Evolutionary conservation across 805 yeast genomes (phyloP).

Genomic region (Starmerella cellae): DNA sequence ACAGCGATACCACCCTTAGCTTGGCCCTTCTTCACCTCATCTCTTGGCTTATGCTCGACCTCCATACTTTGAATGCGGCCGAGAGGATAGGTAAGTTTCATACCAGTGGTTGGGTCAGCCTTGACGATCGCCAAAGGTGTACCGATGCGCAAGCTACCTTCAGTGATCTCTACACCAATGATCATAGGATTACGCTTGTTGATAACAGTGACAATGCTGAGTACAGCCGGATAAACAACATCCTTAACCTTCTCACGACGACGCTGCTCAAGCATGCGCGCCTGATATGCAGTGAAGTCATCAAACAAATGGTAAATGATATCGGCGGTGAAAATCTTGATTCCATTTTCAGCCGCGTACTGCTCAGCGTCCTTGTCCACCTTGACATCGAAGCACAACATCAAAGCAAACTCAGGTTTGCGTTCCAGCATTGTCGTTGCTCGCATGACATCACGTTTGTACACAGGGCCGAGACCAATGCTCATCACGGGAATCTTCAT

Average conservation of each 20-base stretch:
- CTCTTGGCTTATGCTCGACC: slow-evolving; percentile 80
- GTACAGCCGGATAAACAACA: slow-evolving; percentile 90
- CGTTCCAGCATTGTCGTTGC: slow-evolving; percentile 93
- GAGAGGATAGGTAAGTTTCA: slow-evolving; percentile 49
- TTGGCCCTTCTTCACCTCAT: slow-evolving; percentile 79
- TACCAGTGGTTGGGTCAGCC: slow-evolving; percentile 71
- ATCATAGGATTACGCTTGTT: slow-evolving; percentile 99
- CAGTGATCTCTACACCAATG: slow-evolving; percentile 93
- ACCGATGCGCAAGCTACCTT: slow-evolving; percentile 79
- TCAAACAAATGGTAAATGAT: slow-evolving; percentile 94
- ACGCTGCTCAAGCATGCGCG: slow-evolving; percentile 73
- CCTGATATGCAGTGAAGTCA: slow-evolving; percentile 83
- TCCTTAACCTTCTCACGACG: slow-evolving; percentile 76
- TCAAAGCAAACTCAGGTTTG: slow-evolving; percentile 91
- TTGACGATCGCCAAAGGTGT: slow-evolving; percentile 94
- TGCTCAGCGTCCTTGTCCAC: slow-evolving; percentile 97
- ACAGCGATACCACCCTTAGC: slow-evolving; percentile 97
- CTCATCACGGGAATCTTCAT: slow-evolving; percentile 99
- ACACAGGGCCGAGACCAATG: slow-evolving; percentile 95
- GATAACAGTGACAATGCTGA: slow-evolving; percentile 88
- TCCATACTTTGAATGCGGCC: slow-evolving; percentile 91
- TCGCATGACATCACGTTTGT: slow-evolving; percentile 94
- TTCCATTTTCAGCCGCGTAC: slow-evolving; percentile 85
- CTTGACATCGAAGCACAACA: slow-evolving; percentile 96
- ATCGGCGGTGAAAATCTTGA: slow-evolving; percentile 89